Conservation (phyloP, 129 eudicot species). For the Ambrosia artemisiifolia region DNA sequence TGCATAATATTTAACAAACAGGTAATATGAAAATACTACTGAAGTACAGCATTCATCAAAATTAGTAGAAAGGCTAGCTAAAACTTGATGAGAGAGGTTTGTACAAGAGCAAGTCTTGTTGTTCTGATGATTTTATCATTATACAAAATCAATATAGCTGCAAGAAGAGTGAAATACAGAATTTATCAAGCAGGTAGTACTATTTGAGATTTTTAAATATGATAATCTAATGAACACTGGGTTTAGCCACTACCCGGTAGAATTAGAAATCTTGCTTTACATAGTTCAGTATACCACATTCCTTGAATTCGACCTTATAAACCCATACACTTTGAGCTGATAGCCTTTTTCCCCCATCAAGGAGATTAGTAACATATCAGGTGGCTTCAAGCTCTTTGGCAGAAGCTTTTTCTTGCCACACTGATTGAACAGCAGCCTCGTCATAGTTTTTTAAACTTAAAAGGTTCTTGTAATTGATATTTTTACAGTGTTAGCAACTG, state of each 20-base stretch:
- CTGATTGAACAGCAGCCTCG: neutral
- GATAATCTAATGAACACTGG: no score
- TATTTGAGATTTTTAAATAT: no score
- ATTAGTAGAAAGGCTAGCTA: neutral
- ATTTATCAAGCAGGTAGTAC: no score
- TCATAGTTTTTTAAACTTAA: neutral
- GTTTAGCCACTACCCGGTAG: no score
- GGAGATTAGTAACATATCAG: neutral
- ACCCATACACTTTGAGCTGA: neutral
- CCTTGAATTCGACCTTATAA: neutral
- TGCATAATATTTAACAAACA: neutral
- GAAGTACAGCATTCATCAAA: neutral
- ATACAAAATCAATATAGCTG: neutral
- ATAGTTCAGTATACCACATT: no score
- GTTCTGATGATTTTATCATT: neutral
- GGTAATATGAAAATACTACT: neutral
- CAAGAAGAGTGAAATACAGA: neutral
- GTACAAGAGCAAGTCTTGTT: neutral
- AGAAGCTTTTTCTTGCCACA: neutral
- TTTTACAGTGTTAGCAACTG: neutral
- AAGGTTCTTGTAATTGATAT: neutral
- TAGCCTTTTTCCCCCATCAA: neutral
- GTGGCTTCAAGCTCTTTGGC: neutral
- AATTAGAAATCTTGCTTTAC: no score
- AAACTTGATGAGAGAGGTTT: neutral